These are phyloP conservation scores for Monosporascus sp. DNA, from an alignment of 2,329 filamentous ascomycete species.

Conservation along the genomic window DNA sequence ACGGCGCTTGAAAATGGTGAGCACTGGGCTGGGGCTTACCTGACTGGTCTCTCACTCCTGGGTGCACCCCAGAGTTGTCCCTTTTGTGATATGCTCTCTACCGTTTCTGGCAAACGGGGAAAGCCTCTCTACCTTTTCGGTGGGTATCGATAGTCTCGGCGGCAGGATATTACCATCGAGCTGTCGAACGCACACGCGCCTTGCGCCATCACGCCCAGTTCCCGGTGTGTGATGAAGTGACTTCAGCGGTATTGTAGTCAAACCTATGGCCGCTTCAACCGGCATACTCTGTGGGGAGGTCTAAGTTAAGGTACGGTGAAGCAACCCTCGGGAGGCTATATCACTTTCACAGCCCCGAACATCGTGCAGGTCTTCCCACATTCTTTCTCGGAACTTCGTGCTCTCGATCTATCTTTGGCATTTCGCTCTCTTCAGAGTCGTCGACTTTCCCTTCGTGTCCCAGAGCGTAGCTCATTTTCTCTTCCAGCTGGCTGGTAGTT, in stretches of 20 bases:
- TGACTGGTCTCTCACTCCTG: not conserved
- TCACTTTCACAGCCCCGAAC: conserved; percentile 1
- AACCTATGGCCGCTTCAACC: not conserved
- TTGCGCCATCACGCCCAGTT: not conserved
- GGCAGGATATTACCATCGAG: conserved; percentile 3
- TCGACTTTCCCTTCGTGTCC: not conserved
- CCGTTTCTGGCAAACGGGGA: not conserved
- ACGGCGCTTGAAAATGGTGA: not conserved
- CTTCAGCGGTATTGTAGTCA: not conserved
- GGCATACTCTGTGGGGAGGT: not conserved
- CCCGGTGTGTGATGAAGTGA: not conserved
- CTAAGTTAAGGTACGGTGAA: not conserved
- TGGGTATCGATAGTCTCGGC: conserved; percentile 5
- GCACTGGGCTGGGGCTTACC: not conserved
- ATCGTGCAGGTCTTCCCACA: not conserved
- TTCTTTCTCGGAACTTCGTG: not conserved
- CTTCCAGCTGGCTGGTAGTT: conserved; percentile 26
- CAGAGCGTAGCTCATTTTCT: not conserved
- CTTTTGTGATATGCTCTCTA: not conserved
- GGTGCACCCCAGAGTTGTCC: not conserved
- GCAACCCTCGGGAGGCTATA: conserved; percentile 1
- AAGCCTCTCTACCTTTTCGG: not conserved
- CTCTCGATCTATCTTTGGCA: conserved; percentile 4
- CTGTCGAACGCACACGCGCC: not conserved
- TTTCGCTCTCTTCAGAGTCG: conserved; percentile 9